Evolutionary conservation across 164 flowering plant genomes (phyloP).

Genomic region (Berberis vulgaris): DNA sequence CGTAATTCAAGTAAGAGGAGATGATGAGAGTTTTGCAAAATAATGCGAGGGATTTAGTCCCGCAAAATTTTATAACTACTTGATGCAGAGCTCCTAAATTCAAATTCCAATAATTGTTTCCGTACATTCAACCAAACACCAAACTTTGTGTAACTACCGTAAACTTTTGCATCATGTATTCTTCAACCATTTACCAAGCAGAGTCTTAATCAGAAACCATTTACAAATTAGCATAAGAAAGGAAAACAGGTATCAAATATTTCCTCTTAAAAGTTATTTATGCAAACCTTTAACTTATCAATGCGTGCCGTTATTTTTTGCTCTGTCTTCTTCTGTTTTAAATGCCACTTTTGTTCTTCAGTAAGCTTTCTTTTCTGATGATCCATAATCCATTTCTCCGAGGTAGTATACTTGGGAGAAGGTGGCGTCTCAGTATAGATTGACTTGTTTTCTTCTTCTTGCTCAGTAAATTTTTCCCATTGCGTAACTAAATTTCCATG

Average conservation of each 20-base stretch:
- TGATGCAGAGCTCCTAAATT: too few relatives aligned
- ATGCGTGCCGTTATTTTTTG: slow-evolving; percentile 49
- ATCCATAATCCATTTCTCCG: slow-evolving; percentile 83
- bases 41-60: too few relatives aligned
- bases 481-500: slow-evolving; percentile 11
- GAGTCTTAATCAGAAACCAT: too few relatives aligned
- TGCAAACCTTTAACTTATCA: slow-evolving; percentile 63
- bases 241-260: neutral
- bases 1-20: too few relatives aligned
- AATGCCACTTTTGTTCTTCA: slow-evolving; percentile 47
- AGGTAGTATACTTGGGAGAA: slow-evolving; percentile 65
- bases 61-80: too few relatives aligned
- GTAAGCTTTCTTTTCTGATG: slow-evolving; percentile 53
- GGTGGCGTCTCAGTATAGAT: slow-evolving; percentile 26
- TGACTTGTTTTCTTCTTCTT: slow-evolving; percentile 35
- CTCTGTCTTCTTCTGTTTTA: slow-evolving; percentile 63
- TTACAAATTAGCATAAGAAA: too few relatives aligned
- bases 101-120: too few relatives aligned
- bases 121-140: too few relatives aligned
- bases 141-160: too few relatives aligned
- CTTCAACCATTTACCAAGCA: too few relatives aligned
- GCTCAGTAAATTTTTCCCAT: slow-evolving; percentile 22
- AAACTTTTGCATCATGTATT: too few relatives aligned
- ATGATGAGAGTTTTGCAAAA: too few relatives aligned
- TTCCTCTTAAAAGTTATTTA: neutral